Evolutionary conservation across 2,329 filamentous ascomycete genomes (phyloP).

Genomic region (Epichloe hybrida): DNA sequence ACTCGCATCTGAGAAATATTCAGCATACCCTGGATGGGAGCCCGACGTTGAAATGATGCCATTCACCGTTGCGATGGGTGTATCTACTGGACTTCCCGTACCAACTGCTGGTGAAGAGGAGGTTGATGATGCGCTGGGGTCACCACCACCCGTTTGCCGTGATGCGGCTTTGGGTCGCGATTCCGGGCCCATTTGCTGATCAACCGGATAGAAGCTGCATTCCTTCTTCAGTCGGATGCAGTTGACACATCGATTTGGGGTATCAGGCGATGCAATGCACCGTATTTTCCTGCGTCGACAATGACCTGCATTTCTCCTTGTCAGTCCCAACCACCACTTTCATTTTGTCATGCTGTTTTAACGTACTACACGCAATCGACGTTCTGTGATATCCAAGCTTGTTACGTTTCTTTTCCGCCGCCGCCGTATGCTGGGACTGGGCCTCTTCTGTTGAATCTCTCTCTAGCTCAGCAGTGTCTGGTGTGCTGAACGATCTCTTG

Average conservation of each 20-base stretch:
- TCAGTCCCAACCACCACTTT: neutral
- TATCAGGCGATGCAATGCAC: slow-evolving; percentile 65
- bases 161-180: slow-evolving; percentile 28
- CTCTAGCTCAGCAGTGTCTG: slow-evolving; percentile 31
- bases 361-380: slow-evolving; percentile 89
- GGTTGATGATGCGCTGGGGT: slow-evolving; percentile 28
- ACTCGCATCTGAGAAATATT: slow-evolving; percentile 27
- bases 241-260: slow-evolving; percentile 74
- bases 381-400: slow-evolving; percentile 93
- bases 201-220: slow-evolving; percentile 83
- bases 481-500: slow-evolving; percentile 37
- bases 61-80: slow-evolving; percentile 11
- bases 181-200: slow-evolving; percentile 50
- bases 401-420: slow-evolving; percentile 55
- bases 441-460: slow-evolving; percentile 17
- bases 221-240: slow-evolving; percentile 92
- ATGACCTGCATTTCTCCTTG: slow-evolving; percentile 46
- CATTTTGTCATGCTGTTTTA: neutral
- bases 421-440: slow-evolving; percentile 16
- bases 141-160: slow-evolving; percentile 20
- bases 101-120: slow-evolving; percentile 36
- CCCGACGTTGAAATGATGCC: neutral
- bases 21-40: slow-evolving; percentile 24
- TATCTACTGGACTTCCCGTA: slow-evolving; percentile 27
- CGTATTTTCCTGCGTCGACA: slow-evolving; percentile 89